A percentile compares a stretch with the other conserved stretches of the same genome.
phyloP scores from a whole-genome alignment of 306 rosid species.

The barrel medic (Medicago truncatula) region DNA sequence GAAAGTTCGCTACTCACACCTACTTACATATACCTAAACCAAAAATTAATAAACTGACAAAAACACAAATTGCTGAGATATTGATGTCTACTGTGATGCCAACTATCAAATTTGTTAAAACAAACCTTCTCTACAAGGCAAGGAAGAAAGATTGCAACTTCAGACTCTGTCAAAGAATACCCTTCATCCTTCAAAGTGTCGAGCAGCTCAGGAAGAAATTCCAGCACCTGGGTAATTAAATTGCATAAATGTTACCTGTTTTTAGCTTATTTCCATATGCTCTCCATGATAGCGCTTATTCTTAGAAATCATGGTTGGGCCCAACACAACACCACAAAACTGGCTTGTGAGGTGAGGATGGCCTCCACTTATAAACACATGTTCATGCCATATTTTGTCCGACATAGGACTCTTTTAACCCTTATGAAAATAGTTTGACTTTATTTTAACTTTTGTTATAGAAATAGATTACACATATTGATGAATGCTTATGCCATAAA shows the following conservation, averaged over 20 bases:
- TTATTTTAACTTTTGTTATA: background rate
- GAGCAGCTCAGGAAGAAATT: conserved; percentile 90
- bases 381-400: no score
- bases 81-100: background rate
- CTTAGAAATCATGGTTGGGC: no score
- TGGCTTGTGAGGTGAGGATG: no score
- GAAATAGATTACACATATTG: background rate
- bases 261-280: background rate
- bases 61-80: background rate
- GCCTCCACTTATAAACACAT: no score
- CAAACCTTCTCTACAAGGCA: conserved; percentile 91
- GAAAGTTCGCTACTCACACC: background rate
- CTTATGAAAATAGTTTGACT: background rate
- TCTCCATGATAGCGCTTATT: background rate
- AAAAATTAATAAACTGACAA: background rate
- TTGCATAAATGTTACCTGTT: background rate
- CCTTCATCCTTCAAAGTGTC: conserved; percentile 83
- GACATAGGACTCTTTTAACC: no score
- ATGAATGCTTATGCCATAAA: background rate
- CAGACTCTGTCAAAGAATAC: conserved; percentile 82
- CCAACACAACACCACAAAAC: no score
- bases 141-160: conserved; percentile 92
- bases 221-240: conserved; percentile 74
- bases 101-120: conserved; percentile 19
- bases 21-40: background rate